These are phyloP conservation scores for Vigna trinervia DNA, from an alignment of 306 rosid species.

Conservation along the genomic window DNA sequence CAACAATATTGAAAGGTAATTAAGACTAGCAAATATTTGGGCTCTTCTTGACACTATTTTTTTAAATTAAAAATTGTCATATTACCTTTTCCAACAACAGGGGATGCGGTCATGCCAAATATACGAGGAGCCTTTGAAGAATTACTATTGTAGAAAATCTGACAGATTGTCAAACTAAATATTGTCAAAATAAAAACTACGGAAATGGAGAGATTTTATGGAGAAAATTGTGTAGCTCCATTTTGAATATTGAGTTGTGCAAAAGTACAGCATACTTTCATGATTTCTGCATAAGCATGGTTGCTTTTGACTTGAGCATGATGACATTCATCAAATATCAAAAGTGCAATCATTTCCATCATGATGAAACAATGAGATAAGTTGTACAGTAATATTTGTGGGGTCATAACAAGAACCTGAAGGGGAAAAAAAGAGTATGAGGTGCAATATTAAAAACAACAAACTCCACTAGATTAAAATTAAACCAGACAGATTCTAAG, in stretches of 20 bases:
- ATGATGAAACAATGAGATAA: slow-evolving; percentile 78
- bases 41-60: slow-evolving; percentile 1
- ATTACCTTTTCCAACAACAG: slow-evolving; percentile 94
- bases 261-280: slow-evolving; percentile 71
- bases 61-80: slow-evolving; percentile 21
- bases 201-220: slow-evolving; percentile 31
- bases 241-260: slow-evolving; percentile 28
- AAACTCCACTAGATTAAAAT: slow-evolving; percentile 19
- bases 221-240: slow-evolving; percentile 15
- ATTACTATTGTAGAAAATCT: slow-evolving; percentile 64
- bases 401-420: slow-evolving; percentile 97
- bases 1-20: slow-evolving; percentile 21
- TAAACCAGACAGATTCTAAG: neutral
- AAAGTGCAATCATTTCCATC: slow-evolving; percentile 82
- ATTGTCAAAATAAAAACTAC: slow-evolving; percentile 27
- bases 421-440: slow-evolving; percentile 36
- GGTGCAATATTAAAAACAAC: slow-evolving; percentile 35
- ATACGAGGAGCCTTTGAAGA: slow-evolving; percentile 73
- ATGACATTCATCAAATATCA: slow-evolving; percentile 97
- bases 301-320: slow-evolving; percentile 91
- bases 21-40: neutral
- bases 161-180: slow-evolving; percentile 40
- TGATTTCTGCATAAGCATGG: slow-evolving; percentile 89
- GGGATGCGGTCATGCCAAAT: slow-evolving; percentile 99
- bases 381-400: slow-evolving; percentile 67